Conservation (phyloP, 495 filamentous ascomycete genomes). For the Stereocaulon alpinum region DNA sequence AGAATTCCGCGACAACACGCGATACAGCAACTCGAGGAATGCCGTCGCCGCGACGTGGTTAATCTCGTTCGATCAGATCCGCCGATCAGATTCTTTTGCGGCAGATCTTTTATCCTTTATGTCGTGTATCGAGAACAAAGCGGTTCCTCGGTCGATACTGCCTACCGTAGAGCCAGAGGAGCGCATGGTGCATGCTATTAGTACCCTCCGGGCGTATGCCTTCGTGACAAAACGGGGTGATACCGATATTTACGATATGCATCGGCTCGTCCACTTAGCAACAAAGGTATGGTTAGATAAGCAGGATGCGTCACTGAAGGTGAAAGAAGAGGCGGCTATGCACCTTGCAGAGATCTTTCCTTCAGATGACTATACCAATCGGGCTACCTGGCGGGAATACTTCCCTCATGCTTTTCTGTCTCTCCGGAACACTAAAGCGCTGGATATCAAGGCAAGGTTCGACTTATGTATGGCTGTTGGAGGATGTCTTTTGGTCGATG, state of each 20-base stretch:
- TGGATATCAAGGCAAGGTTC: slow-evolving; percentile 16
- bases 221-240: slow-evolving; percentile 32
- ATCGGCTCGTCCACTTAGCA: slow-evolving; percentile 67
- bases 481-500: slow-evolving; percentile 12
- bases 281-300: slow-evolving; percentile 29
- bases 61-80: slow-evolving; percentile 41
- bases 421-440: slow-evolving; percentile 9
- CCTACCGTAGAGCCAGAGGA: slow-evolving; percentile 7
- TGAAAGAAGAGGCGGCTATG: slow-evolving; percentile 13
- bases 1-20: slow-evolving; percentile 35
- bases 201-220: slow-evolving; percentile 27
- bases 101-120: slow-evolving; percentile 35
- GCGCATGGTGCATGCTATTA: slow-evolving; percentile 25
- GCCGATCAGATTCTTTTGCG: slow-evolving; percentile 25
- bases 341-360: slow-evolving; percentile 22
- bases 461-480: slow-evolving; percentile 18
- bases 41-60: slow-evolving; percentile 41
- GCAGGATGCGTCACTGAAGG: not conserved
- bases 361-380: slow-evolving; percentile 17
- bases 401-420: slow-evolving; percentile 29
- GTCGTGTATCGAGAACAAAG: slow-evolving; percentile 34
- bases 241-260: slow-evolving; percentile 94
- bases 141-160: slow-evolving; percentile 25
- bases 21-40: slow-evolving; percentile 34
- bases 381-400: slow-evolving; percentile 23